Conservation (phyloP, 2,329 filamentous ascomycete species). For the Xylaria sp. region DNA sequence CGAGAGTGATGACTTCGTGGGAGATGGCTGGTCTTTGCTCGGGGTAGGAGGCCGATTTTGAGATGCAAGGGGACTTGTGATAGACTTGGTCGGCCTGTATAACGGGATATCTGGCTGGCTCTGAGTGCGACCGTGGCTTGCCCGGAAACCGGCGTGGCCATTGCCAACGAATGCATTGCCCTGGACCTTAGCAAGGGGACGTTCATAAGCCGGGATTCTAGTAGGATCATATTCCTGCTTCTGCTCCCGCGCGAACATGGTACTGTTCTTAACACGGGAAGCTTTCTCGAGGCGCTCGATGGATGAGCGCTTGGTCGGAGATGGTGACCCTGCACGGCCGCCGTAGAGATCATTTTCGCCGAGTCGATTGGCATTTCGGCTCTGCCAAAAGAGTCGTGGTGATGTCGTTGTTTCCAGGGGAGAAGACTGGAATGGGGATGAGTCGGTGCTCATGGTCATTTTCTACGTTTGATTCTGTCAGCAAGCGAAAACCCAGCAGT, state of each 20-base stretch:
- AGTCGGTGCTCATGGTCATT: constrained; percentile 71
- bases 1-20: constrained; percentile 88
- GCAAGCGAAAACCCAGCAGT: constrained; percentile 26
- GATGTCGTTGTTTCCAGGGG: constrained; percentile 73
- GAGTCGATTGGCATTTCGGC: constrained; percentile 64
- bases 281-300: constrained; percentile 95
- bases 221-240: constrained; percentile 92
- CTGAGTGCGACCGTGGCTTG: constrained; percentile 58
- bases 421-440: constrained; percentile 85
- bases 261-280: constrained; percentile 97
- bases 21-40: constrained; percentile 75
- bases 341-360: constrained; percentile 73
- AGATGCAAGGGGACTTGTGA: constrained; percentile 38
- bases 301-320: constrained; percentile 81
- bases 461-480: constrained; percentile 58
- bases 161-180: constrained; percentile 71
- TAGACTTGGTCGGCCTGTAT: constrained; percentile 58
- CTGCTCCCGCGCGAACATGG: constrained; percentile 91
- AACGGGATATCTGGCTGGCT: constrained; percentile 66
- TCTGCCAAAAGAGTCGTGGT: constrained; percentile 91
- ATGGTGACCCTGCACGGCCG: constrained; percentile 65
- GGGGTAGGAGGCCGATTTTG: constrained; percentile 54
- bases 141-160: constrained; percentile 58
- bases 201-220: constrained; percentile 76
- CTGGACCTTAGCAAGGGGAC: constrained; percentile 79